phyloP scores from a whole-genome alignment of 257 asterid species.

The Echium plantagineum region DNA sequence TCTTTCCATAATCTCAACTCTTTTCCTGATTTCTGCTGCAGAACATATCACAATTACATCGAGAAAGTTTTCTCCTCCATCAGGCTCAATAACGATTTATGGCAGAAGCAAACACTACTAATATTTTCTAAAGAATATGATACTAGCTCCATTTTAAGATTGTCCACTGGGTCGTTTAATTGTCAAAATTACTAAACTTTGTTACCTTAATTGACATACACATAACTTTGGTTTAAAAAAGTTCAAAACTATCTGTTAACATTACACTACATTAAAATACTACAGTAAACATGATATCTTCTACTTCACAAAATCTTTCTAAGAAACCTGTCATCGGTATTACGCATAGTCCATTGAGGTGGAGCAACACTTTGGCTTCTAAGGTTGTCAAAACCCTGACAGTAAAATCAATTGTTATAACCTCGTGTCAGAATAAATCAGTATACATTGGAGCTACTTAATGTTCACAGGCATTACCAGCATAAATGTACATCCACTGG shows the following conservation, averaged over 20 bases:
- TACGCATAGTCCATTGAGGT: slow-evolving; percentile 99
- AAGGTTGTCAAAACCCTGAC: slow-evolving; percentile 91
- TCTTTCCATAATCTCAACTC: too few relatives aligned
- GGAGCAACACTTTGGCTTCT: slow-evolving; percentile 93
- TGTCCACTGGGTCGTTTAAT: too few relatives aligned
- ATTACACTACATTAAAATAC: too few relatives aligned
- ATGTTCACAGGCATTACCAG: slow-evolving; percentile 39
- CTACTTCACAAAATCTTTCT: neutral
- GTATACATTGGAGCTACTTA: slow-evolving; percentile 6
- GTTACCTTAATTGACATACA: too few relatives aligned
- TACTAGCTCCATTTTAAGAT: too few relatives aligned
- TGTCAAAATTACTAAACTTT: too few relatives aligned
- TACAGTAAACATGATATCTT: neutral
- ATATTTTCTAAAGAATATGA: neutral
- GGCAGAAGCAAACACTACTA: neutral
- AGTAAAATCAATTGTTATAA: slow-evolving; percentile 18
- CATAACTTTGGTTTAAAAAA: too few relatives aligned
- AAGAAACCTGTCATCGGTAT: slow-evolving; percentile 78
- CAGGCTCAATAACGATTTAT: too few relatives aligned
- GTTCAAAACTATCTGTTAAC: too few relatives aligned
- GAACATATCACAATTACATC: neutral
- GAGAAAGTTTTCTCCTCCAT: neutral
- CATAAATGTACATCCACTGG: slow-evolving; percentile 93
- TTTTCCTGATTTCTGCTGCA: neutral
- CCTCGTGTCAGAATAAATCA: slow-evolving; percentile 2